Evolutionary conservation across 371 early-diverging fungal genomes (phyloP), one percentile per base, ranked within the genome.

Genomic region (Rhizopus sp.): DNA sequence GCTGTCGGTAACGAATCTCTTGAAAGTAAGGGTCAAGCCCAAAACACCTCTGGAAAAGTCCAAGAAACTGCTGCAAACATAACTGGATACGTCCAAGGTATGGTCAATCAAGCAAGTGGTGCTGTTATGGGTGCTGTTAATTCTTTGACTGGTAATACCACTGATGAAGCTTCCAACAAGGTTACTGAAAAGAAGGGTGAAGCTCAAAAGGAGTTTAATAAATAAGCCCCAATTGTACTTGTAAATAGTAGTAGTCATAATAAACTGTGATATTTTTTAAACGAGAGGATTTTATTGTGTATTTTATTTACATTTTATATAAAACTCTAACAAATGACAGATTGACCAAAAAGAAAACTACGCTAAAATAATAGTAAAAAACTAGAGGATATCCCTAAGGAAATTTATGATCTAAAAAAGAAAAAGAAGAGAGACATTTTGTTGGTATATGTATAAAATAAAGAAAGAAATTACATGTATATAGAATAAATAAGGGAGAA

Each of bases 1-100:
- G 73, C 63, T 13, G 41, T 77, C 42, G 83, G 83, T 16, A 78
- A 67, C 46, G 77, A 81, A 55, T 62, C 66, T 9, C 61, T 83
- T 34, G 61, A 71, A 50, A 55, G 72, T 10, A 66, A 70, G 34
- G 83, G 83, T 39, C 63, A 65, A 23, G 42, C 67, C 5, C 61
- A 66, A 44, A 60, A 63, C n/a, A 31, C 52, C 15, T 8, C 60
- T 42, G 70, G 64, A 32, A 50, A 63, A 3, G 49, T 37, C 45
- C 55, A 66, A 63, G 63, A 63, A 51, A 52, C 55, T 42, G 60
- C 57, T 46, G 63, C 68, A 30, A 57, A 63, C 46, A 38, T 54
- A 12, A 47, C 50, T 34, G 63, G 54, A 16, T 68, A 63, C 31
- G 57, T 54, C 10, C 32, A 59, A 35, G 68, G 68, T 31, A 35